Conservation (phyloP, 176 grass and related monocot genomes). For the Saccharum officinarum region DNA sequence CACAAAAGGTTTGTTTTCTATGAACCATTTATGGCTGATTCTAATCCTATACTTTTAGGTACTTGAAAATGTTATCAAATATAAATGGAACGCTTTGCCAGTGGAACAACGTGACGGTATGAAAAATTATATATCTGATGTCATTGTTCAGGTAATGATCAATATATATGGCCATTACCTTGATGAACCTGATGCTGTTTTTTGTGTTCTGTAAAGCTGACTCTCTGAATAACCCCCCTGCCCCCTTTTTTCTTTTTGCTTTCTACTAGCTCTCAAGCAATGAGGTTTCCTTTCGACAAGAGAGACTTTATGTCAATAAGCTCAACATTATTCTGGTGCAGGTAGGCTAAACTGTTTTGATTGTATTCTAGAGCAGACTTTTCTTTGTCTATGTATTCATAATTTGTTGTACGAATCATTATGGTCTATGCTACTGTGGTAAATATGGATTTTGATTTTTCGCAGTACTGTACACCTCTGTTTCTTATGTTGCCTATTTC, state of each 20-base stretch:
- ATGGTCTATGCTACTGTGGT: neutral
- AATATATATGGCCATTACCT: neutral
- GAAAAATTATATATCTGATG: conserved; percentile 82
- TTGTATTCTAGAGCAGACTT: neutral
- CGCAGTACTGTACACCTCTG: neutral
- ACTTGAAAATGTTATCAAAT: conserved; percentile 81
- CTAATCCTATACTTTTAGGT: conserved; percentile 48
- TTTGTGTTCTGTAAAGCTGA: neutral
- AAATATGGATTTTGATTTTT: neutral
- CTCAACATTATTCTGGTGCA: conserved; percentile 95
- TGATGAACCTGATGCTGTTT: neutral
- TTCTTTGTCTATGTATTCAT: neutral
- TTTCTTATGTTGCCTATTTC: neutral
- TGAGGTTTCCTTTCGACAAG: conserved; percentile 78
- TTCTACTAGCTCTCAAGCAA: conserved; percentile 68
- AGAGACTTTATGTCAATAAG: conserved; percentile 96
- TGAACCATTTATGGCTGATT: neutral
- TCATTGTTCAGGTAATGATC: conserved; percentile 63
- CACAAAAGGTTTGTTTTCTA: neutral
- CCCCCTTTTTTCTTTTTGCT: neutral
- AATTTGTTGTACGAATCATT: neutral
- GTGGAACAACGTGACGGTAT: conserved; percentile 70
- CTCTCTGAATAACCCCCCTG: neutral
- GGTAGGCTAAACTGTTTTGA: conserved; percentile 46
- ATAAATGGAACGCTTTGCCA: conserved; percentile 72